phyloP scores from a whole-genome alignment of 2,329 filamentous ascomycete genomes.

The Colletotrichum tofieldiae region DNA sequence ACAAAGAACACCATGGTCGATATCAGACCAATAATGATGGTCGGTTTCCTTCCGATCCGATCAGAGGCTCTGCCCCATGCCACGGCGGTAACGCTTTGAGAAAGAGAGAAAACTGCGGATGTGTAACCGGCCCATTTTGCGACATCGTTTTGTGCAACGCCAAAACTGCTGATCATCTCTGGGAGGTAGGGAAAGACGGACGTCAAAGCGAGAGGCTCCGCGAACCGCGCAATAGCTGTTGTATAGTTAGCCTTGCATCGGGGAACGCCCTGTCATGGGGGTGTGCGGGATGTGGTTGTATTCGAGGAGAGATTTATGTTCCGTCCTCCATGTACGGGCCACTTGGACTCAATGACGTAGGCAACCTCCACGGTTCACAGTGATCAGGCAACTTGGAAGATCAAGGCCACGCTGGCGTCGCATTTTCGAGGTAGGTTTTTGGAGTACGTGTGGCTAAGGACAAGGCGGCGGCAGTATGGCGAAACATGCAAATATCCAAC shows the following conservation, averaged over 20 bases:
- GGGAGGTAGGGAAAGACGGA: conserved; percentile 81
- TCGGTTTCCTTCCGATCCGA: conserved; percentile 83
- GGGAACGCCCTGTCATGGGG: not conserved
- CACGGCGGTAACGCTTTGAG: conserved; percentile 80
- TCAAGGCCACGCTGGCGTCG: conserved; percentile 35
- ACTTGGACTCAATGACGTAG: conserved; percentile 19
- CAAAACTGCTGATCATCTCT: conserved; percentile 88
- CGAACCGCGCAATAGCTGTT: conserved; percentile 82
- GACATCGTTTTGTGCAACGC: conserved; percentile 78
- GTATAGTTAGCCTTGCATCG: conserved; percentile 10
- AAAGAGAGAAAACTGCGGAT: conserved; percentile 79
- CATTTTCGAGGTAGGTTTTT: conserved; percentile 34
- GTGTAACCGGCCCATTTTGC: conserved; percentile 87
- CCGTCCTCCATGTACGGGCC: conserved; percentile 6
- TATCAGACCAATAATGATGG: conserved; percentile 80
- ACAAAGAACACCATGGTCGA: conserved; percentile 88
- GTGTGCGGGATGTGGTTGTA: not conserved
- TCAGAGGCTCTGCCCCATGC: conserved; percentile 86
- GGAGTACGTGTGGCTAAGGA: conserved; percentile 36
- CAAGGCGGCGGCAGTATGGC: conserved; percentile 17
- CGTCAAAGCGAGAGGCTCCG: conserved; percentile 81
- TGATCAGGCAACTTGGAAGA: conserved; percentile 42
- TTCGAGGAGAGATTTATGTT: not conserved
- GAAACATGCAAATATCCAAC: conserved; percentile 23
- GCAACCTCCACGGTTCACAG: conserved; percentile 33